Percentiles rank a stretch among this genome's conserved stretches.
These are phyloP conservation scores for Chlamydomonas applanata DNA, from an alignment of 139 green algal species.

Conservation along the genomic window DNA sequence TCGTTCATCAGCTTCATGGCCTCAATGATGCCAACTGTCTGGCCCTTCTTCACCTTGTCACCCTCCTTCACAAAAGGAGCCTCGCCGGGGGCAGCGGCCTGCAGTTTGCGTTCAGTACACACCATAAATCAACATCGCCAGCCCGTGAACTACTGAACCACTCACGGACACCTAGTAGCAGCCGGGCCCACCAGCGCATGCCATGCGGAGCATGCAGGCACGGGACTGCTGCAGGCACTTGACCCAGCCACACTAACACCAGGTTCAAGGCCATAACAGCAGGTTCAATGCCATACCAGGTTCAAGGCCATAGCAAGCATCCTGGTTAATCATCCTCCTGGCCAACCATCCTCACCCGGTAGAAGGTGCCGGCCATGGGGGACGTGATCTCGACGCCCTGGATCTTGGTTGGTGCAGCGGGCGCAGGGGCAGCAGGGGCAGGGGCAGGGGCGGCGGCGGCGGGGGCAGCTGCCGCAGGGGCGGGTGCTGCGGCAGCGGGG, in stretches of 20 bases:
- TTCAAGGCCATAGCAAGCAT: too few species aligned
- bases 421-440: constrained; percentile 53
- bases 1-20: constrained; percentile 99
- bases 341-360: constrained; percentile 30
- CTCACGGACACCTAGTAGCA: too few species aligned
- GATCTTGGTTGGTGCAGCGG: constrained; percentile 34
- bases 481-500: constrained; percentile 16
- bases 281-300: too few species aligned
- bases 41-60: constrained; percentile 89
- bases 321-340: too few species aligned
- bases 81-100: constrained; percentile 86
- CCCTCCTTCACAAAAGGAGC: constrained; percentile 88
- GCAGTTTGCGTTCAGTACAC: not conserved
- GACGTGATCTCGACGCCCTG: constrained; percentile 58
- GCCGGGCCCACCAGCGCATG: too few species aligned
- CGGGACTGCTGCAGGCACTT: too few species aligned
- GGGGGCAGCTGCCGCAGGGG: constrained; percentile 28
- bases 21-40: constrained; percentile 96
- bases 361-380: constrained; percentile 65
- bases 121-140: too few species aligned
- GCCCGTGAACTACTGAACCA: too few species aligned
- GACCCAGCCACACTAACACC: too few species aligned
- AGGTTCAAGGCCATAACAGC: too few species aligned
- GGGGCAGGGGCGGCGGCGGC: constrained; percentile 44
- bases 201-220: too few species aligned